Conservation (phyloP, 768 basidiomycete genomes). For the Udeniomyces megalosporus region DNA sequence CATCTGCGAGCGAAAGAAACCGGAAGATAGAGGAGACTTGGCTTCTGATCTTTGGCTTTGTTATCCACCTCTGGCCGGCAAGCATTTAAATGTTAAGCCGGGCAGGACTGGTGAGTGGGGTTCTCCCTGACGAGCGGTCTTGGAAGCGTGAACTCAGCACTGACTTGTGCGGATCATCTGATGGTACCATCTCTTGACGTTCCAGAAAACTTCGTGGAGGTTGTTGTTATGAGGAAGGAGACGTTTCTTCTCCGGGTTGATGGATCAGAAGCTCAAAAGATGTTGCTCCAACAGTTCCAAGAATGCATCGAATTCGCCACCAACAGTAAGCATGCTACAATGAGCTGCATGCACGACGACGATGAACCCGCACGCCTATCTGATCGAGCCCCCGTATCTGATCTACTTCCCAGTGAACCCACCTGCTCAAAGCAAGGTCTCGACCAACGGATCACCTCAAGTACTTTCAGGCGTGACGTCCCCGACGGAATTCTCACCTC, state of each 20-base stretch:
- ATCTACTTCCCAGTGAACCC: too few relatives aligned
- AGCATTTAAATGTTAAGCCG: constrained; percentile 61
- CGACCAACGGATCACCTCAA: too few relatives aligned
- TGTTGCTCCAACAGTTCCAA: constrained; percentile 50
- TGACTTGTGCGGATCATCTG: not conserved
- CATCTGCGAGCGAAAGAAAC: constrained; percentile 71
- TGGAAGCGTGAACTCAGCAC: not conserved
- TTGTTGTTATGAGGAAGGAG: constrained; percentile 81
- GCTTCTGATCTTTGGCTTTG: constrained; percentile 83
- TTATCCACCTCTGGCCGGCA: constrained; percentile 90
- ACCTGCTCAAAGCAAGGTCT: too few relatives aligned
- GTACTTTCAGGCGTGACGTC: too few relatives aligned
- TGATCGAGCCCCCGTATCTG: too few relatives aligned
- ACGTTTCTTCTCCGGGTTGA: constrained; percentile 49
- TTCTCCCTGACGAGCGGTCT: too few relatives aligned
- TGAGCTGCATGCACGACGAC: too few relatives aligned
- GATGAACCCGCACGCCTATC: too few relatives aligned
- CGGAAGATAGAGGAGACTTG: constrained; percentile 22
- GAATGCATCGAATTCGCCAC: constrained; percentile 74
- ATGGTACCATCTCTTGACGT: not conserved
- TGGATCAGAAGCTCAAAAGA: constrained; percentile 44
- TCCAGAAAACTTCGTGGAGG: constrained; percentile 57
- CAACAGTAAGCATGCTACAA: constrained; percentile 42
- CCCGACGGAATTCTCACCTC: too few relatives aligned
- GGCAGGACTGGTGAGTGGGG: constrained; percentile 32